phyloP scores from a whole-genome alignment of 1,284 basidiomycete species.

The Veloboletus limbatus region DNA sequence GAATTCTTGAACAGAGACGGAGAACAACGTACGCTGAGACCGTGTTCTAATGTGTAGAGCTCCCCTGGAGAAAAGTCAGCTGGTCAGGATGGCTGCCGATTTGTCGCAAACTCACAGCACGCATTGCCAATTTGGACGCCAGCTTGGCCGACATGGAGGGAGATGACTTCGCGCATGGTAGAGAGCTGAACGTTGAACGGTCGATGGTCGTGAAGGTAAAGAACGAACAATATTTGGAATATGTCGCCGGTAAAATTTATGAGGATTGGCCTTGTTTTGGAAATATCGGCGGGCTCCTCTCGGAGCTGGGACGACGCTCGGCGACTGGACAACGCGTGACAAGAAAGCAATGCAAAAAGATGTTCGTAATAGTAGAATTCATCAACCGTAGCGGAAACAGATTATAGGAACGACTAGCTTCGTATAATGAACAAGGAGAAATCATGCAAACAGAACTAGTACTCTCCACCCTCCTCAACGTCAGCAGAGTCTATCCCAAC shows the following conservation, averaged over 20 bases:
- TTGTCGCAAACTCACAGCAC: constrained; percentile 65
- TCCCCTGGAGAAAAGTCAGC: constrained; percentile 45
- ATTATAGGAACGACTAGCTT: constrained; percentile 33
- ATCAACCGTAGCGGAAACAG: constrained; percentile 21
- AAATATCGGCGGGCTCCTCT: constrained; percentile 17
- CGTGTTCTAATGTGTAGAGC: constrained; percentile 95
- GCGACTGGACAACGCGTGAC: too few species aligned
- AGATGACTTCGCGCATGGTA: constrained; percentile 86
- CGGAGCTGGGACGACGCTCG: constrained; percentile 2
- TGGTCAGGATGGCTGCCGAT: background rate
- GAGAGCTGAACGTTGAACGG: constrained; percentile 6
- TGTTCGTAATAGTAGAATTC: constrained; percentile 36
- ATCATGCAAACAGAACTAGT: constrained; percentile 42
- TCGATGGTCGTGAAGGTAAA: constrained; percentile 9
- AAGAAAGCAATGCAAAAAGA: constrained; percentile 5
- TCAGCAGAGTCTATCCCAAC: constrained; percentile 91
- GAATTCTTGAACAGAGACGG: background rate
- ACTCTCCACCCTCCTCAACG: constrained; percentile 75
- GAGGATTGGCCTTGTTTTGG: constrained; percentile 21
- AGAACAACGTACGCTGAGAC: constrained; percentile 70
- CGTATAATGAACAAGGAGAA: constrained; percentile 18
- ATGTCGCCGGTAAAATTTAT: constrained; percentile 23
- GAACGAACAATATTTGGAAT: constrained; percentile 8
- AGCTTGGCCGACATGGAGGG: constrained; percentile 90
- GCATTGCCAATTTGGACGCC: constrained; percentile 96